Evolutionary conservation across 306 rosid genomes (phyloP).

Genomic region (Gleditsia sinensis): DNA sequence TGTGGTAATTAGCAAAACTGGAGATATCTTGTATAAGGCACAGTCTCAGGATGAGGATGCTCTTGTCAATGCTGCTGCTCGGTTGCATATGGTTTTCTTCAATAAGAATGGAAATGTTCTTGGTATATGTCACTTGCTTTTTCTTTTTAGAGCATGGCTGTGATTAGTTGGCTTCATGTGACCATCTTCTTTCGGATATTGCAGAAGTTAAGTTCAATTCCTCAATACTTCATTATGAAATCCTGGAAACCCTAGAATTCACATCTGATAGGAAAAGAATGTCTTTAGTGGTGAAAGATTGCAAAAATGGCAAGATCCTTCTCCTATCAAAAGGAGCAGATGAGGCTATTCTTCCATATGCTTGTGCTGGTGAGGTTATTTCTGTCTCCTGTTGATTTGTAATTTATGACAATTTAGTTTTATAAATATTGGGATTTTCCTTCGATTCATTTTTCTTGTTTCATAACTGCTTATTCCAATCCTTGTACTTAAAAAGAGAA

Average conservation of each 20-base stretch:
- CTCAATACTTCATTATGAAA: slow-evolving; percentile 70
- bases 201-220: slow-evolving; percentile 88
- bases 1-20: slow-evolving; percentile 69
- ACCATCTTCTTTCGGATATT: slow-evolving; percentile 37
- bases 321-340: slow-evolving; percentile 97
- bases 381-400: slow-evolving; percentile 12
- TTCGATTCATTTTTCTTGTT: not conserved
- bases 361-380: slow-evolving; percentile 61
- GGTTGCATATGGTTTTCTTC: slow-evolving; percentile 81
- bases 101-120: slow-evolving; percentile 69
- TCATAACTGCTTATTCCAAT: not conserved
- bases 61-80: slow-evolving; percentile 91
- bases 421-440: slow-evolving; percentile 17
- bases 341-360: slow-evolving; percentile 88
- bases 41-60: slow-evolving; percentile 99
- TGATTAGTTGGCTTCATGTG: slow-evolving; percentile 36
- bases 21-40: slow-evolving; percentile 87
- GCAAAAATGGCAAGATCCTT: slow-evolving; percentile 82
- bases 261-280: slow-evolving; percentile 98
- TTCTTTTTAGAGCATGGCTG: slow-evolving; percentile 27
- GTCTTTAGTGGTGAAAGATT: slow-evolving; percentile 88
- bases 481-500: not conserved
- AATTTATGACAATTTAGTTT: slow-evolving; percentile 21
- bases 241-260: slow-evolving; percentile 89
- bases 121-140: slow-evolving; percentile 52